These are phyloP conservation scores for Scheffersomyces stipitis DNA, from an alignment of 805 yeast genomes.

Conservation along the genomic window DNA sequence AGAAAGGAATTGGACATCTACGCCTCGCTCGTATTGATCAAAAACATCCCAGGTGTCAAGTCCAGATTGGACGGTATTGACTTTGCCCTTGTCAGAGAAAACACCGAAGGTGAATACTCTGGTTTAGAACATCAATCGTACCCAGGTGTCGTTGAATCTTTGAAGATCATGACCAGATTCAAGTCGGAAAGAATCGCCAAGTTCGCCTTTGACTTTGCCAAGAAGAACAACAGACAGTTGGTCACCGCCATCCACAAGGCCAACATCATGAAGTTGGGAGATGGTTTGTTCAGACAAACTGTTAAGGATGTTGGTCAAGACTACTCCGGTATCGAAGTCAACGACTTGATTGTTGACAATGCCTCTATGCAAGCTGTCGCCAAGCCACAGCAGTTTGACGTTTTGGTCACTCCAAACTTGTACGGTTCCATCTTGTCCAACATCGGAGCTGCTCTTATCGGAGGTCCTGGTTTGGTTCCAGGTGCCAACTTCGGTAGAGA, in stretches of 20 bases:
- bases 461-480: conserved; percentile 98
- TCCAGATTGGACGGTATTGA: conserved; percentile 87
- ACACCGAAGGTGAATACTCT: conserved; percentile 98
- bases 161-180: conserved; percentile 90
- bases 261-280: conserved; percentile 97
- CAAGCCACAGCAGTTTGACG: conserved; percentile 96
- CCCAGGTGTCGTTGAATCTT: conserved; percentile 96
- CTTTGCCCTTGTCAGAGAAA: conserved; percentile 94
- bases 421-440: conserved; percentile 97
- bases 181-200: conserved; percentile 97
- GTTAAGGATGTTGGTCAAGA: conserved; percentile 81
- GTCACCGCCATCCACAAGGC: conserved; percentile 99
- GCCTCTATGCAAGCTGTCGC: conserved; percentile 99
- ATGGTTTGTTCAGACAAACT: conserved; percentile 94
- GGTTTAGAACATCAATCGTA: conserved; percentile 97
- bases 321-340: conserved; percentile 78
- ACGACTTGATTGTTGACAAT: conserved; percentile 96
- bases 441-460: conserved; percentile 95
- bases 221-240: conserved; percentile 83
- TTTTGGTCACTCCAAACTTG: conserved; percentile 95
- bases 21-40: conserved; percentile 92
- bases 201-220: conserved; percentile 95
- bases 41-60: conserved; percentile 91
- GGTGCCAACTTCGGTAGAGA: conserved; percentile 99
- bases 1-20: conserved; percentile 95